These are phyloP conservation scores for Dioszegia aurantiaca DNA, from an alignment of 768 basidiomycete genomes.

Conservation along the genomic window DNA sequence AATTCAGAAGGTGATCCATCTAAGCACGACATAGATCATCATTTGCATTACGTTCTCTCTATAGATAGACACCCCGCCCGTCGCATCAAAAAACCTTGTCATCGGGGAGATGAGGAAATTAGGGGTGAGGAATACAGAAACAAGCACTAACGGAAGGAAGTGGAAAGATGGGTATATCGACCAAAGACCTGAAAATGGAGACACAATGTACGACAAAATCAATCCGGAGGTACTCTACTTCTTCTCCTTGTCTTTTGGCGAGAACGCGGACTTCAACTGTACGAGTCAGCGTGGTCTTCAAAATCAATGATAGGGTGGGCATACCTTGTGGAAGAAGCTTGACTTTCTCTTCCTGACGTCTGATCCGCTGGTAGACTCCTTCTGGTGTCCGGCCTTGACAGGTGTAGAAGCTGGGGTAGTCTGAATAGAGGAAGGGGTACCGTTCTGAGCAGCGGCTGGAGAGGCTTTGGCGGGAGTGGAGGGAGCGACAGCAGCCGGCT, in stretches of 20 bases:
- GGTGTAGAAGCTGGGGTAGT: conserved; percentile 38
- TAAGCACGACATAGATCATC: conserved; percentile 3
- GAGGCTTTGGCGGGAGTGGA: conserved; percentile 34
- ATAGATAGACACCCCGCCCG: no score
- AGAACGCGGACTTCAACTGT: conserved; percentile 44
- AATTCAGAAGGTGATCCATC: no score
- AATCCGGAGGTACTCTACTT: conserved; percentile 19
- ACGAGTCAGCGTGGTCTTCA: not conserved
- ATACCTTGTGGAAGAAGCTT: conserved; percentile 47
- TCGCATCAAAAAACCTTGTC: not conserved
- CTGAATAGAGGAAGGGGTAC: conserved; percentile 22
- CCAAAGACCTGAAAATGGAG: no score
- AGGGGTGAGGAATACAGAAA: no score
- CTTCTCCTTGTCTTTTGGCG: conserved; percentile 44
- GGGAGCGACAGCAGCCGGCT: conserved; percentile 22
- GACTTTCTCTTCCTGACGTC: conserved; percentile 48
- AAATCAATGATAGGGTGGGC: not conserved
- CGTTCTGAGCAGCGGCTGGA: conserved; percentile 8
- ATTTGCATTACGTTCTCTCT: not conserved
- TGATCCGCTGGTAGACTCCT: conserved; percentile 19
- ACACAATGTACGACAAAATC: no score
- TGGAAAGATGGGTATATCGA: no score
- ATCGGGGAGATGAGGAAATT: no score
- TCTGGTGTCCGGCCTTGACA: conserved; percentile 26
- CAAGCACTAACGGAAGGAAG: no score